Evolutionary conservation across 2,329 filamentous ascomycete species (phyloP).

Genomic region (Colletotrichum sp.): DNA sequence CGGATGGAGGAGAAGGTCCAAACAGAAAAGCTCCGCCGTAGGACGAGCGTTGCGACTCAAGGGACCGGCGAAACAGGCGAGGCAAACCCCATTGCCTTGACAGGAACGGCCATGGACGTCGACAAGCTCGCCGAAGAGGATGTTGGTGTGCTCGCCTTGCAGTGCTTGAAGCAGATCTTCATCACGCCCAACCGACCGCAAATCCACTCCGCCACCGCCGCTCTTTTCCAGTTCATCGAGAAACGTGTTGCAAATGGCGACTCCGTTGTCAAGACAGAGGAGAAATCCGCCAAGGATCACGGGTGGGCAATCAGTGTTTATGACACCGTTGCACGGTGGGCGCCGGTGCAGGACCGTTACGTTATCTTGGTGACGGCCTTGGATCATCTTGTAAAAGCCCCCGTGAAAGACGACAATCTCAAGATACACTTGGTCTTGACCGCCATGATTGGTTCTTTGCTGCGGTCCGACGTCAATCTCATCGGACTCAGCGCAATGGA

Average conservation of each 20-base stretch:
- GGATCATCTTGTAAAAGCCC: constrained; percentile 74
- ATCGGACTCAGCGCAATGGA: constrained; percentile 98
- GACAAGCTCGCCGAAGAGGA: constrained; percentile 91
- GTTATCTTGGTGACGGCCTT: constrained; percentile 84
- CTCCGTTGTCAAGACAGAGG: constrained; percentile 55
- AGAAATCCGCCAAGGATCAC: constrained; percentile 48
- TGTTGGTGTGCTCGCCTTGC: constrained; percentile 81
- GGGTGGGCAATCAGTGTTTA: constrained; percentile 87
- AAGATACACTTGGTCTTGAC: constrained; percentile 77
- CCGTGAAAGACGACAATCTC: constrained; percentile 73
- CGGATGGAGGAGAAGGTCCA: constrained; percentile 73
- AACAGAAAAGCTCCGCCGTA: constrained; percentile 67
- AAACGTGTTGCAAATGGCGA: constrained; percentile 59
- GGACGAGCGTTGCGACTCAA: constrained; percentile 82
- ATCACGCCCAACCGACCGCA: constrained; percentile 81
- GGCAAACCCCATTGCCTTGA: constrained; percentile 73
- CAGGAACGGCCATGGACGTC: constrained; percentile 82
- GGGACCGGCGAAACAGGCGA: constrained; percentile 71
- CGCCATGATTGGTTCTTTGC: constrained; percentile 79
- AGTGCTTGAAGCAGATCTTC: constrained; percentile 88
- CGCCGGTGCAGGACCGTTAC: constrained; percentile 93
- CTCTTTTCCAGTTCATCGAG: constrained; percentile 77
- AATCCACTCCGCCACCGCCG: constrained; percentile 76
- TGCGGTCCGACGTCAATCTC: constrained; percentile 89
- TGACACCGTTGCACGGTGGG: constrained; percentile 81